Evolutionary conservation across 78 protist species (phyloP), one percentile per base, ranked within the genome.

Genomic region (Dictyostelium brefeldianum): DNA sequence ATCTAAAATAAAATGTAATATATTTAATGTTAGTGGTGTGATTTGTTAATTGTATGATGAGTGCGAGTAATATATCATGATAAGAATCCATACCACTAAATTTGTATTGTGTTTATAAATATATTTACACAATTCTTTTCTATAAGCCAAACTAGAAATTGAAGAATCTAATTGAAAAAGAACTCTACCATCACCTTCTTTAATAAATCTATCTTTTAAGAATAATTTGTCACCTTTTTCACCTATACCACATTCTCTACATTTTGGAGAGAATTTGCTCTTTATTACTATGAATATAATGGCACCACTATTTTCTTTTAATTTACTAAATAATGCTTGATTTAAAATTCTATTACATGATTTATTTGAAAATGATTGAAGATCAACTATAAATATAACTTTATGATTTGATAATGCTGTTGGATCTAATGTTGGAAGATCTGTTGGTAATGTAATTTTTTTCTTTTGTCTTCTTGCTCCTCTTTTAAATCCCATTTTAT

Each of bases 191-290:
- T 59, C 36, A 11, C 78, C 77, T 22, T 64, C 84, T 17, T 48
- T 29, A 43, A 87, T 65, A 54, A 87, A 87, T 57, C 93, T 54
- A 29, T 87, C 73, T 31, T 87, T 87, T 14, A 75, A 25, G 48
- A 78, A 87, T 12, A 59, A 20, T 25, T 31, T 62, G 5, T 43
- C 62, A 48, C 78, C 43, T n/a, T 31, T 62, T 6, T 78, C 67
- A 8, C 93, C 93, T 65, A 87, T 50, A 8, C 93, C 93, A 87
- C 93, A 87, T 27, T 77, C 81, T 47, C 70, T 78, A 64, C 93
- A 87, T 15, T 15, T 15, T 36, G 93, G 93, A 1, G 71, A 11
- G 41, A 87, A 87, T 29, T 87, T 87, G 15, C 83, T 70, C 43
- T 87, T 87, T 27, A 87, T 77, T 0, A 87, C 43, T 1, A 87